Evolutionary conservation across 2,329 filamentous ascomycete species (phyloP).

Genomic region (Stachybotrys chlorohalonatus): DNA sequence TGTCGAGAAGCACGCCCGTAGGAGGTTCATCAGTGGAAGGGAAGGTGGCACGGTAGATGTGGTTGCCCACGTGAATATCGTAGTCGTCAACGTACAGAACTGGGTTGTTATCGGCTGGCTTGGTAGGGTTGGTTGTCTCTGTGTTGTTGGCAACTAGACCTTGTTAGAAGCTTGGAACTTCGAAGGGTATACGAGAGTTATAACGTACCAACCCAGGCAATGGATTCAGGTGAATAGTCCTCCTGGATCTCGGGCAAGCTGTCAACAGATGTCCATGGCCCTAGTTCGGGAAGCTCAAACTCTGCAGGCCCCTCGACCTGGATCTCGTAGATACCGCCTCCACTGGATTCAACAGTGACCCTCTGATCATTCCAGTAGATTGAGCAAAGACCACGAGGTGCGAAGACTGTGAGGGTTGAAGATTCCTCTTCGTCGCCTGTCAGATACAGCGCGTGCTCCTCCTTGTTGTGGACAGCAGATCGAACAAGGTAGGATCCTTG

Average conservation of each 20-base stretch:
- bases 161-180: not conserved
- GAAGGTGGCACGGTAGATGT: constrained; percentile 46
- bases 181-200: not conserved
- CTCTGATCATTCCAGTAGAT: constrained; percentile 44
- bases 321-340: constrained; percentile 17
- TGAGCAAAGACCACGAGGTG: constrained; percentile 30
- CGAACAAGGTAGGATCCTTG: constrained; percentile 45
- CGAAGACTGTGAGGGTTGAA: constrained; percentile 36
- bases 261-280: constrained; percentile 37
- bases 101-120: constrained; percentile 39
- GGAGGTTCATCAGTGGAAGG: constrained; percentile 23
- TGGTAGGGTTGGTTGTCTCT: constrained; percentile 35
- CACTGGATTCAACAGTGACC: constrained; percentile 13
- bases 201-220: constrained; percentile 30
- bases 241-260: constrained; percentile 36
- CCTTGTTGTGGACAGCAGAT: constrained; percentile 24
- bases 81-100: constrained; percentile 51
- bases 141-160: constrained; percentile 33
- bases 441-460: constrained; percentile 27
- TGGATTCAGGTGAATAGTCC: constrained; percentile 31
- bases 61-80: constrained; percentile 42
- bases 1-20: constrained; percentile 36
- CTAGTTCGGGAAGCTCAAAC: constrained; percentile 29
- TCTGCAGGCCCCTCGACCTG: constrained; percentile 15
- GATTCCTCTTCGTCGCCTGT: constrained; percentile 34